Conservation (phyloP, 1,284 basidiomycete genomes). For the Sporisorium exsertum region DNA sequence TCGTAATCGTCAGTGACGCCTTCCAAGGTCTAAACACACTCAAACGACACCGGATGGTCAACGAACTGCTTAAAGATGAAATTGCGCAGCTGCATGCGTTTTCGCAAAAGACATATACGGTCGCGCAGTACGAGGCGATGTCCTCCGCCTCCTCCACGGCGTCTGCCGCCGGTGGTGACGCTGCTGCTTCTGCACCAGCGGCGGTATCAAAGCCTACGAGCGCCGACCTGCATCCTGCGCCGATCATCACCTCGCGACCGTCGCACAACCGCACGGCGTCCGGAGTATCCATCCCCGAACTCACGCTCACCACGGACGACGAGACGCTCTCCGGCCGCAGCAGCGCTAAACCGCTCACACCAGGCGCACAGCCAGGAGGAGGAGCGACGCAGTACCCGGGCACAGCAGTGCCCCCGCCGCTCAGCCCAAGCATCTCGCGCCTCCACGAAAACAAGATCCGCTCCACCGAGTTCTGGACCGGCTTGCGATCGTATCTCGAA, state of each 20-base stretch:
- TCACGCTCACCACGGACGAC: slow-evolving; percentile 65
- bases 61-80: slow-evolving; percentile 70
- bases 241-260: slow-evolving; percentile 25
- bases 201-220: slow-evolving; percentile 16
- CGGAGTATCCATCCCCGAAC: slow-evolving; percentile 62
- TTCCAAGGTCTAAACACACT: slow-evolving; percentile 66
- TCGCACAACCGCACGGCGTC: slow-evolving; percentile 60
- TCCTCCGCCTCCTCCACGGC: slow-evolving; percentile 10
- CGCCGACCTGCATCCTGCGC: slow-evolving; percentile 35
- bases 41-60: slow-evolving; percentile 69
- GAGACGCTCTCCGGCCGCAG: slow-evolving; percentile 45
- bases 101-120: slow-evolving; percentile 69
- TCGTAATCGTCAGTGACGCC: slow-evolving; percentile 65
- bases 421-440: slow-evolving; percentile 57
- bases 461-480: slow-evolving; percentile 64
- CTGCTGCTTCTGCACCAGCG: slow-evolving; percentile 9
- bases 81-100: slow-evolving; percentile 71
- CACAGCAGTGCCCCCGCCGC: slow-evolving; percentile 29
- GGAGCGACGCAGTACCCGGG: slow-evolving; percentile 37
- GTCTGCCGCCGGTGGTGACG: too few species aligned
- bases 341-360: slow-evolving; percentile 29
- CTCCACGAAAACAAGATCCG: slow-evolving; percentile 59
- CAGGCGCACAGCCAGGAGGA: slow-evolving; percentile 36
- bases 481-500: slow-evolving; percentile 55
- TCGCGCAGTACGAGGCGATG: slow-evolving; percentile 50